Percentiles rank a stretch among this genome's conserved stretches.
Conservation (phyloP, 495 filamentous ascomycete species). For the Hypoxylon perforatum region DNA sequence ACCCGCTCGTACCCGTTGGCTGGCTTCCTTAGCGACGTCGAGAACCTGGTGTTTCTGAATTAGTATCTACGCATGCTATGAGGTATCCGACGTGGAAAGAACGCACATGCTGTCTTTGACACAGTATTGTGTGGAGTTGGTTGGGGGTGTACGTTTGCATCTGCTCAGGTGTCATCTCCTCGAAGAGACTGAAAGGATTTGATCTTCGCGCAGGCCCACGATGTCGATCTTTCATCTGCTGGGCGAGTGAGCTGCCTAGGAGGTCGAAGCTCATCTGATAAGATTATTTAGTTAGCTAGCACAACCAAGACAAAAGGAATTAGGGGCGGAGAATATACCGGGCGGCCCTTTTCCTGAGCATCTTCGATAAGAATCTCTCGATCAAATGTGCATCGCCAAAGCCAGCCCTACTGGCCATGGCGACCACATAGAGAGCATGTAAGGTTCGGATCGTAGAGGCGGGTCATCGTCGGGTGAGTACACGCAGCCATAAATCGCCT, state of each 20-base stretch:
- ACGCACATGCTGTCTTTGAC: constrained; percentile 55
- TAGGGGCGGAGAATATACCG: constrained; percentile 46
- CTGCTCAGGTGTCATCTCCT: constrained; percentile 62
- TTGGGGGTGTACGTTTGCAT: constrained; percentile 54
- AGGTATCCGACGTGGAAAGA: neutral
- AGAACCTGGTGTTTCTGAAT: constrained; percentile 10
- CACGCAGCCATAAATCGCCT: constrained; percentile 55
- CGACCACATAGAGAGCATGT: constrained; percentile 64
- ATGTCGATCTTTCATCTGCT: constrained; percentile 43
- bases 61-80: constrained; percentile 6
- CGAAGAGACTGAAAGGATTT: constrained; percentile 56
- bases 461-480: constrained; percentile 69
- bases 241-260: constrained; percentile 13
- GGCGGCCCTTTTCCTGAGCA: constrained; percentile 42
- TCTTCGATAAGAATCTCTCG: constrained; percentile 56
- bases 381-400: constrained; percentile 75
- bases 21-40: neutral
- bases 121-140: constrained; percentile 54
- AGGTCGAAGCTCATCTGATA: constrained; percentile 37
- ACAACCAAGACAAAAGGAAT: constrained; percentile 23
- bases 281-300: constrained; percentile 11
- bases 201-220: constrained; percentile 49
- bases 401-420: constrained; percentile 66
- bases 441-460: constrained; percentile 57
- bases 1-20: neutral